phyloP scores from a whole-genome alignment of 2,329 filamentous ascomycete genomes.

The Neocucurbitaria cava region DNA sequence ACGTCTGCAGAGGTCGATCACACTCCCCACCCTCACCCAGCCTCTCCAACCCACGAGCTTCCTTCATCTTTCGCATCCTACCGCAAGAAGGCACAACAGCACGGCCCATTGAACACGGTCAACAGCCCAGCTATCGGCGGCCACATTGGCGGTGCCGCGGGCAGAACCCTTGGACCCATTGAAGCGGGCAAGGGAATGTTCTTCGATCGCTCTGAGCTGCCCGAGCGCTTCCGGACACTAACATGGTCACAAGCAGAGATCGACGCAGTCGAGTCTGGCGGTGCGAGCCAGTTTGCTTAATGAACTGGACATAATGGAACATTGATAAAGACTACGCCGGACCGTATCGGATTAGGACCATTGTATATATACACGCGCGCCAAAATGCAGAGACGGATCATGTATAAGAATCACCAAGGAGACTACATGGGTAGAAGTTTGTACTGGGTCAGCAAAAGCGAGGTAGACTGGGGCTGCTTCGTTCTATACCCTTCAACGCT shows the following conservation, averaged over 20 bases:
- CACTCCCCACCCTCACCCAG: constrained; percentile 75
- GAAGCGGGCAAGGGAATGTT: constrained; percentile 74
- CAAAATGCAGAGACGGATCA: constrained; percentile 13
- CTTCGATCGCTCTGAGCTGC: constrained; percentile 90
- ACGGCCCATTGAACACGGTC: constrained; percentile 68
- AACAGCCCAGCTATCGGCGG: constrained; percentile 37
- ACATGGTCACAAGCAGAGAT: constrained; percentile 84
- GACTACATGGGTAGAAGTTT: constrained; percentile 2
- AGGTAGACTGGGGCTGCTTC: constrained; percentile 25
- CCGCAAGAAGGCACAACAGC: constrained; percentile 78
- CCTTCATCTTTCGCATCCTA: constrained; percentile 77
- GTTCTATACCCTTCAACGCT: constrained; percentile 40
- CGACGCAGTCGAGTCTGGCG: constrained; percentile 92
- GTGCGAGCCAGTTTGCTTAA: constrained; percentile 70
- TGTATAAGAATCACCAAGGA: too few species aligned
- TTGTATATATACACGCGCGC: constrained; percentile 31
- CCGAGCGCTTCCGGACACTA: constrained; percentile 78
- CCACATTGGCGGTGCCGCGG: constrained; percentile 66
- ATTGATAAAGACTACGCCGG: constrained; percentile 16
- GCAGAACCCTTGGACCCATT: constrained; percentile 75
- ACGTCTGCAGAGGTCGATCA: constrained; percentile 71
- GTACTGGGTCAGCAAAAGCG: constrained; percentile 23
- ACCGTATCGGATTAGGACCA: constrained; percentile 18
- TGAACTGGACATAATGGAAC: constrained; percentile 11
- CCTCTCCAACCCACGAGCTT: constrained; percentile 69